Evolutionary conservation across 1,139 yeast genomes (phyloP).

Genomic region (Blastobotrys serpentis): DNA sequence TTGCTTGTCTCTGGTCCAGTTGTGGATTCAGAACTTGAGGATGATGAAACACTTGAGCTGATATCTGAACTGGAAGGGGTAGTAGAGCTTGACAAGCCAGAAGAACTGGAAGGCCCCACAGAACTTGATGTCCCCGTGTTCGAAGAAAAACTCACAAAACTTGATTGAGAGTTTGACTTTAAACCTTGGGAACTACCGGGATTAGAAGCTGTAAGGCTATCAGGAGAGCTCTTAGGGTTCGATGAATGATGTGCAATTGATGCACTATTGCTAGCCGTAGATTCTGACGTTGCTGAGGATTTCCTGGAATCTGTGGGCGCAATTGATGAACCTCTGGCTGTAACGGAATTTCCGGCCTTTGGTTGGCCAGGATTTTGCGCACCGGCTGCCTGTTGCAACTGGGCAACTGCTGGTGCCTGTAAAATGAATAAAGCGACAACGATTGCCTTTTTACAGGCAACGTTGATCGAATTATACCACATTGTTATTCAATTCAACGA

Average conservation of each 20-base stretch:
- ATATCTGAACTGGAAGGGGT: not conserved
- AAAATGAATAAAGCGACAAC: slow-evolving; percentile 9
- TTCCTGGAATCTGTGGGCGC: not conserved
- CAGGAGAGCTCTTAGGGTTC: no score
- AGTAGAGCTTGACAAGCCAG: not conserved
- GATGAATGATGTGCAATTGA: not conserved
- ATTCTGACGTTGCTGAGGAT: not conserved
- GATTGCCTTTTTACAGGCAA: slow-evolving; percentile 11
- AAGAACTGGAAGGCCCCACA: no score
- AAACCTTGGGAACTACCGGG: no score
- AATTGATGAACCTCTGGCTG: not conserved
- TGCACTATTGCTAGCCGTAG: not conserved
- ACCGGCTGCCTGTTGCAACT: not conserved
- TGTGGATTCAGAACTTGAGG: slow-evolving; percentile 1
- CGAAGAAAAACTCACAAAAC: not conserved
- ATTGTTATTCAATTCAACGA: slow-evolving; percentile 1
- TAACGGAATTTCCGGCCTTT: no score
- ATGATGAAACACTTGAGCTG: no score
- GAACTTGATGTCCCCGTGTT: not conserved
- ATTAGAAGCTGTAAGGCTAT: no score
- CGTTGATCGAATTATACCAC: slow-evolving; percentile 10
- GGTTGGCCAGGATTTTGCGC: slow-evolving; percentile 1
- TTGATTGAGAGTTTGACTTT: no score
- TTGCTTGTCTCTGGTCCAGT: no score
- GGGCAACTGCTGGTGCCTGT: not conserved